A percentile compares a stretch with the other conserved stretches of the same genome.
These are phyloP conservation scores for Colletotrichum musae DNA, from an alignment of 2,329 filamentous ascomycete genomes.

Conservation along the genomic window DNA sequence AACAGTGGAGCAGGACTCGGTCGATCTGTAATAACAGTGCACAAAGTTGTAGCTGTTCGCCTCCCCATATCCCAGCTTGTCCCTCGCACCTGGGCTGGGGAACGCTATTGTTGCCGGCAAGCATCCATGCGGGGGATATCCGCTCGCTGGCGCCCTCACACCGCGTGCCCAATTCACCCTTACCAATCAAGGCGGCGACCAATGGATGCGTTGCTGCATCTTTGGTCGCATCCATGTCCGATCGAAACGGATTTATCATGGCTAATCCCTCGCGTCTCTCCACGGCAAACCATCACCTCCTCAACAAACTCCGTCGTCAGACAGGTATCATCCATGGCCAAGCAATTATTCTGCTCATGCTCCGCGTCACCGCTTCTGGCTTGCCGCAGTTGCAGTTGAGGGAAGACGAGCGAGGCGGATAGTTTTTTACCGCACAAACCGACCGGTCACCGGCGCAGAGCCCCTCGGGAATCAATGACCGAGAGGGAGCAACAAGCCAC, in stretches of 20 bases:
- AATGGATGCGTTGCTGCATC: constrained; percentile 17
- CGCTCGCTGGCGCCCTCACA: constrained; percentile 29
- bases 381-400: not conserved
- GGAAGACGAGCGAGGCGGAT: constrained; percentile 5
- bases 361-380: constrained; percentile 5
- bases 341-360: constrained; percentile 5
- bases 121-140: constrained; percentile 39
- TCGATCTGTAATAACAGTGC: constrained; percentile 14
- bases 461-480: constrained; percentile 24
- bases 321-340: constrained; percentile 36
- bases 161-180: not conserved
- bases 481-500: constrained; percentile 16
- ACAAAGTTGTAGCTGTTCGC: constrained; percentile 10
- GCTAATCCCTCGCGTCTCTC: constrained; percentile 8
- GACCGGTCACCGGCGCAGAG: not conserved
- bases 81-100: constrained; percentile 30
- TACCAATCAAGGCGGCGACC: constrained; percentile 12
- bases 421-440: not conserved
- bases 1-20: constrained; percentile 23
- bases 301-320: constrained; percentile 23
- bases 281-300: constrained; percentile 16
- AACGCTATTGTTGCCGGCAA: constrained; percentile 24
- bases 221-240: constrained; percentile 35
- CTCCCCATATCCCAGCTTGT: constrained; percentile 24
- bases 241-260: constrained; percentile 32